Base-by-base conservation (phyloP, 257 asterid genomes). In the Penstemon newberryi region DNA sequence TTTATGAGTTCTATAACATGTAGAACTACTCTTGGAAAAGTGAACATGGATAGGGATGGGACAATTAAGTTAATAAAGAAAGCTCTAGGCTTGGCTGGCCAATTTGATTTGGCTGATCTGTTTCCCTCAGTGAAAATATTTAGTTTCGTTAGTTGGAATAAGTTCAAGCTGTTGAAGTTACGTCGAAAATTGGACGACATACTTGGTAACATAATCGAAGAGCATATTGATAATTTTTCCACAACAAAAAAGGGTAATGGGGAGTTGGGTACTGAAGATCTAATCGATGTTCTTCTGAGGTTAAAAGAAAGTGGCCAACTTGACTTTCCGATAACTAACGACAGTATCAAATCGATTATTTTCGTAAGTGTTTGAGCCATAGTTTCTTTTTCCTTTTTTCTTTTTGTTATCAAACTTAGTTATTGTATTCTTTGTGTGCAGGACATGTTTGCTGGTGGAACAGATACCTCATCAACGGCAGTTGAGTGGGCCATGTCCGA, bases 401-500 rank as follows among this genome's bases (percentile, higher is more conserved):
- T 25, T 56, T 25, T 25, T 25, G 33, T 25, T 25, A 25, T 33
- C 6, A 36, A 53, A 7, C 60, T 54, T 37, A 73, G 13, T 9
- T 41, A 19, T 44, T 4, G 3, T 7, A 42, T 18, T 19, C 7
- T 62, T 36, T 40, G 25, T 40, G 25, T 38, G 56, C 71, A 78
- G 86, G 86, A 78, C 65, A 65, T 78, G 66, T 81, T 78, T 60
- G 78, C 67, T 7, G 83, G 73, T 12, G 83, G 81, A 6, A 78
- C 75, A 4, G 78, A 81, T 5, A 47, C 83, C 6, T 72, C 86
- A 45, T 72, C 86, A 1, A 19, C 83, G 0, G 68, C 75, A 8
- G 69, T 72, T 15, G 86, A 78, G 52, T 78, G 83, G 83, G 79
- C 81, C 3, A 75, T 81, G 83, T 71, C 75, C 0, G 86, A 78